Percentiles rank a stretch among this genome's conserved stretches.
phyloP scores from a whole-genome alignment of 2,329 filamentous ascomycete genomes.

The Talaromyces piceae region DNA sequence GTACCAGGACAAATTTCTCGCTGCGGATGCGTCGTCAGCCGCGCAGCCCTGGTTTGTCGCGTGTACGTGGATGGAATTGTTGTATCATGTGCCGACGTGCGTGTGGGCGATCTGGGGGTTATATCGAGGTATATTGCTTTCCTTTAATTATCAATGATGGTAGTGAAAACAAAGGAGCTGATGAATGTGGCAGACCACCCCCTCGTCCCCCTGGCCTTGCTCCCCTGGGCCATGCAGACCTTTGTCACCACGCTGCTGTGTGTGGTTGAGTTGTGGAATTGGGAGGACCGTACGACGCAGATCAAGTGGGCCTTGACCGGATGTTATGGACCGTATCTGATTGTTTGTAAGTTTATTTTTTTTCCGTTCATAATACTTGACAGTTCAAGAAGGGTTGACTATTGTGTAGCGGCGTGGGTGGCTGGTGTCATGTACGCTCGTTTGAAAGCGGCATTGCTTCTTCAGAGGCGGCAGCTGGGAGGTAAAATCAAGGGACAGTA shows the following conservation, averaged over 20 bases:
- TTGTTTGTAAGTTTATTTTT: slow-evolving; percentile 41
- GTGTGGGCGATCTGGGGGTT: slow-evolving; percentile 54
- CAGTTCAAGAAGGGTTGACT: background rate
- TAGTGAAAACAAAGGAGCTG: background rate
- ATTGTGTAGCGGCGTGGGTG: slow-evolving; percentile 8
- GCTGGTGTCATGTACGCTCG: slow-evolving; percentile 5
- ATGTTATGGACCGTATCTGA: slow-evolving; percentile 52
- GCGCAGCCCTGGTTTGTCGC: slow-evolving; percentile 53
- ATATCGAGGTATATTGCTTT: slow-evolving; percentile 34
- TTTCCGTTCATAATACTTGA: background rate
- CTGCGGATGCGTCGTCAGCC: slow-evolving; percentile 33
- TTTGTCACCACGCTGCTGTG: slow-evolving; percentile 57
- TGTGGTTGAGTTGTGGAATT: slow-evolving; percentile 53
- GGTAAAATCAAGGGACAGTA: slow-evolving; percentile 3
- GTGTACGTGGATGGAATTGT: slow-evolving; percentile 52
- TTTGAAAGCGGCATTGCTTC: slow-evolving; percentile 5
- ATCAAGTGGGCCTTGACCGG: slow-evolving; percentile 45
- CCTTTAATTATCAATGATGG: background rate
- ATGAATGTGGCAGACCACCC: slow-evolving; percentile 42
- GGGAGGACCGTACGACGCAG: slow-evolving; percentile 39
- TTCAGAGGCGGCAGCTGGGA: slow-evolving; percentile 3
- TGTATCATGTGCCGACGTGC: slow-evolving; percentile 55
- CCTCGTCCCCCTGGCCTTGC: slow-evolving; percentile 51
- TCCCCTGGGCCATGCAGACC: slow-evolving; percentile 53
- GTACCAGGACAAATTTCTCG: slow-evolving; percentile 55